Evolutionary conservation across 352 stramenopile species (phyloP).

Genomic region (Lagenidium sp.): DNA sequence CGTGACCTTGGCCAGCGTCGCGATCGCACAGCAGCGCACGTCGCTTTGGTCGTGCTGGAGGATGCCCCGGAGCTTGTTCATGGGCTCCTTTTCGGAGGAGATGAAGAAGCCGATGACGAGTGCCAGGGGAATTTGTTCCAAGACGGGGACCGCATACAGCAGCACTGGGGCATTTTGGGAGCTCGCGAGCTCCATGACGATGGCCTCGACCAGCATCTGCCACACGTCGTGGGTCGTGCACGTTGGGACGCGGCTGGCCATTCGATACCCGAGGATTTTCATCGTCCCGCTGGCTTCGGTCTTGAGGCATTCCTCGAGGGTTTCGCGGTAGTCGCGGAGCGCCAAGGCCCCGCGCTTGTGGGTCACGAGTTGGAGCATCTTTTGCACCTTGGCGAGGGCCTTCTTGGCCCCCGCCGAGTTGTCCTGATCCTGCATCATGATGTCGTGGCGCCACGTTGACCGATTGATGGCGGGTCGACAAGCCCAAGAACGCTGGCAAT

Average conservation of each 20-base stretch:
- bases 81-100: slow-evolving; percentile 53
- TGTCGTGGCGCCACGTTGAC: no score
- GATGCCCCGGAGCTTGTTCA: slow-evolving; percentile 66
- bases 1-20: slow-evolving; percentile 42
- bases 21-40: slow-evolving; percentile 48
- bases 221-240: slow-evolving; percentile 56
- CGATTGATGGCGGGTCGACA: no score
- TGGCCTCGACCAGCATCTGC: slow-evolving; percentile 51
- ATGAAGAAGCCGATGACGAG: slow-evolving; percentile 59
- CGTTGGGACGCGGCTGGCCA: slow-evolving; percentile 35
- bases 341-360: slow-evolving; percentile 44
- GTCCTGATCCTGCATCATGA: slow-evolving; percentile 37
- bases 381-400: slow-evolving; percentile 44
- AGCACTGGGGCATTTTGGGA: slow-evolving; percentile 51
- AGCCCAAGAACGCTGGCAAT: no score
- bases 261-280: slow-evolving; percentile 68
- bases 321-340: slow-evolving; percentile 47
- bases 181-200: slow-evolving; percentile 53
- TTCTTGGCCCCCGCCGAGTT: slow-evolving; percentile 36
- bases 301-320: slow-evolving; percentile 61
- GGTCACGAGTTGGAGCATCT: slow-evolving; percentile 45
- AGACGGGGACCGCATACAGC: slow-evolving; percentile 33
- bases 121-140: slow-evolving; percentile 45
- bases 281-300: slow-evolving; percentile 39
- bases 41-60: slow-evolving; percentile 60